A percentile compares a stretch with the other conserved stretches of the same genome.
phyloP scores from a whole-genome alignment of 2,329 filamentous ascomycete genomes.

The Aspergillus nomiae region DNA sequence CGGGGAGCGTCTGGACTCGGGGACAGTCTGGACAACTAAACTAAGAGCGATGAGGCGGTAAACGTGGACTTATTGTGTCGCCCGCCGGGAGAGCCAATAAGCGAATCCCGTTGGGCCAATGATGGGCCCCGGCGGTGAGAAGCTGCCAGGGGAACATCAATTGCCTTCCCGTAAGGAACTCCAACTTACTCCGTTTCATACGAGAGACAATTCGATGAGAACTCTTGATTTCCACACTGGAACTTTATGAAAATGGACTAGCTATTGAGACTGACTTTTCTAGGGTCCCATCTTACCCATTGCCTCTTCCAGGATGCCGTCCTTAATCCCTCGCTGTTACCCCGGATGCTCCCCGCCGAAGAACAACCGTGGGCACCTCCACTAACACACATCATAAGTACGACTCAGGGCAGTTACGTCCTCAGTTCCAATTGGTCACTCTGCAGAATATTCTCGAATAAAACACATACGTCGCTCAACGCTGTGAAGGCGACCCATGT shows the following conservation, averaged over 20 bases:
- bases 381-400: not conserved
- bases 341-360: not conserved
- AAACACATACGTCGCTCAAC: not conserved
- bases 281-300: not conserved
- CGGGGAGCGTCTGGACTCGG: conserved; percentile 29
- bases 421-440: not conserved
- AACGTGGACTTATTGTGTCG: conserved; percentile 44
- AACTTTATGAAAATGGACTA: not conserved
- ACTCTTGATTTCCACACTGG: not conserved
- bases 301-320: not conserved
- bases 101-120: conserved; percentile 27
- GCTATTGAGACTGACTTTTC: not conserved
- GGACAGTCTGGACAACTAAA: conserved; percentile 34
- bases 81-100: conserved; percentile 12
- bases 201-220: not conserved
- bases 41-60: conserved; percentile 21
- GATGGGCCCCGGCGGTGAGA: conserved; percentile 32
- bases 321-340: not conserved
- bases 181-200: no score
- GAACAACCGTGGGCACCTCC: not conserved
- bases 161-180: not conserved
- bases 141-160: conserved; percentile 12
- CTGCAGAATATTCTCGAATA: not conserved
- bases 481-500: not conserved
- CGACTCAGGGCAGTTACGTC: not conserved